Conservation (phyloP, 2,329 filamentous ascomycete species). For the Aspergillus spinulosporus region DNA sequence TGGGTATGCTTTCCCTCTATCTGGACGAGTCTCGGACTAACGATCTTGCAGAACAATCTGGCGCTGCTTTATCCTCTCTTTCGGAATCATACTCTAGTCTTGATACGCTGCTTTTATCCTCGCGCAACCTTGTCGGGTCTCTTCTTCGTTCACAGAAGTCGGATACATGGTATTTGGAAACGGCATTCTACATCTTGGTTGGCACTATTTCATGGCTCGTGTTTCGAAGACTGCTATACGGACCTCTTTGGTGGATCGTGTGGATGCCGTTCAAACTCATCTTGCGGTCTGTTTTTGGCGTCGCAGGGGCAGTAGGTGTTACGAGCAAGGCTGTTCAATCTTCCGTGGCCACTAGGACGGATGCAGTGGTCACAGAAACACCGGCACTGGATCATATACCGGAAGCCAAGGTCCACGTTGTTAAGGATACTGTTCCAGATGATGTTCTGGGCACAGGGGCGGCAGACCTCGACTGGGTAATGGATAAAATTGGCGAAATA, state of each 20-base stretch:
- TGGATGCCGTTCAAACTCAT: slow-evolving; percentile 75
- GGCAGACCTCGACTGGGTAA: slow-evolving; percentile 36
- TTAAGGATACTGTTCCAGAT: slow-evolving; percentile 24
- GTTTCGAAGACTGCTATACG: slow-evolving; percentile 81
- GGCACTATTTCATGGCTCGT: slow-evolving; percentile 80
- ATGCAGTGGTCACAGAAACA: slow-evolving; percentile 21
- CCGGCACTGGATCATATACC: slow-evolving; percentile 22
- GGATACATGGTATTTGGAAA: slow-evolving; percentile 97
- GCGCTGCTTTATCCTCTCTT: slow-evolving; percentile 75
- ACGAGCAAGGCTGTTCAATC: slow-evolving; percentile 30
- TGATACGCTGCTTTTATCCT: slow-evolving; percentile 73
- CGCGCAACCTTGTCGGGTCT: slow-evolving; percentile 72
- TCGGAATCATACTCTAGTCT: slow-evolving; percentile 78
- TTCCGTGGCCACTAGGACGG: slow-evolving; percentile 24
- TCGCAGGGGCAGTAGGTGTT: slow-evolving; percentile 55
- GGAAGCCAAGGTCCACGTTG: slow-evolving; percentile 22
- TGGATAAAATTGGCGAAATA: slow-evolving; percentile 47
- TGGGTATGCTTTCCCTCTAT: slow-evolving; percentile 47
- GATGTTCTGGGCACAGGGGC: slow-evolving; percentile 23
- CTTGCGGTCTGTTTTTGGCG: slow-evolving; percentile 59
- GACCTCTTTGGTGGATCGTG: slow-evolving; percentile 84
- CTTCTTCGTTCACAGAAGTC: slow-evolving; percentile 87
- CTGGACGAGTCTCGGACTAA: not conserved
- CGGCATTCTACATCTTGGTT: slow-evolving; percentile 77
- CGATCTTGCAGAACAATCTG: slow-evolving; percentile 63